A percentile compares a stretch with the other conserved stretches of the same genome.
phyloP scores from a whole-genome alignment of 148 eudicot species.

The Camellia lanceoleosa region DNA sequence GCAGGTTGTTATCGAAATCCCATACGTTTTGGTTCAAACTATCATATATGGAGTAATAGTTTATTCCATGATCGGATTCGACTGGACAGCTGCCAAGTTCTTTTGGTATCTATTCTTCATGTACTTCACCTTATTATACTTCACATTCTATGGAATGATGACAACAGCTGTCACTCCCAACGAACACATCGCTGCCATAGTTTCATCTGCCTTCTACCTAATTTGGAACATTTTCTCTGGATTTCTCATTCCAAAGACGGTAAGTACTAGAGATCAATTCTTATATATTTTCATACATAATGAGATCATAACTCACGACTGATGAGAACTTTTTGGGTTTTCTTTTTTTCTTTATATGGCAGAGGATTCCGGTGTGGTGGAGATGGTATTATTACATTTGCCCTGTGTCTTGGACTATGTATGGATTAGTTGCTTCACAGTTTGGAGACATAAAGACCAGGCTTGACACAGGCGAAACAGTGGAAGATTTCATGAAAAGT shows the following conservation, averaged over 20 bases:
- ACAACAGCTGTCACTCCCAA: slow-evolving; percentile 45
- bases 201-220: slow-evolving; percentile 30
- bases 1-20: slow-evolving; percentile 42
- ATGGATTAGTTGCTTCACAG: slow-evolving; percentile 42
- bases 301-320: not conserved
- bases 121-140: slow-evolving; percentile 37
- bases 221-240: slow-evolving; percentile 52
- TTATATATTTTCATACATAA: not conserved
- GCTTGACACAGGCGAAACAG: slow-evolving; percentile 15
- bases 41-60: slow-evolving; percentile 35
- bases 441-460: slow-evolving; percentile 25
- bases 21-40: slow-evolving; percentile 33
- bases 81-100: slow-evolving; percentile 46
- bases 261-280: slow-evolving; percentile 15
- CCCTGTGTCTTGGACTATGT: slow-evolving; percentile 34
- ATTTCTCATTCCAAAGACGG: slow-evolving; percentile 42
- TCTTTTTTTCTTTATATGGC: not conserved
- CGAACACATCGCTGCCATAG: slow-evolving; percentile 30
- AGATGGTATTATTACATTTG: slow-evolving; percentile 41
- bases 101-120: slow-evolving; percentile 44
- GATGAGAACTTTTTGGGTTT: not conserved
- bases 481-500: slow-evolving; percentile 17
- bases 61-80: slow-evolving; percentile 48
- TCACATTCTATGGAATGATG: slow-evolving; percentile 53
- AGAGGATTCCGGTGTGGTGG: slow-evolving; percentile 56